phyloP scores from a whole-genome alignment of 176 grass and related monocot species.

The Bothriochloa decipiens region DNA sequence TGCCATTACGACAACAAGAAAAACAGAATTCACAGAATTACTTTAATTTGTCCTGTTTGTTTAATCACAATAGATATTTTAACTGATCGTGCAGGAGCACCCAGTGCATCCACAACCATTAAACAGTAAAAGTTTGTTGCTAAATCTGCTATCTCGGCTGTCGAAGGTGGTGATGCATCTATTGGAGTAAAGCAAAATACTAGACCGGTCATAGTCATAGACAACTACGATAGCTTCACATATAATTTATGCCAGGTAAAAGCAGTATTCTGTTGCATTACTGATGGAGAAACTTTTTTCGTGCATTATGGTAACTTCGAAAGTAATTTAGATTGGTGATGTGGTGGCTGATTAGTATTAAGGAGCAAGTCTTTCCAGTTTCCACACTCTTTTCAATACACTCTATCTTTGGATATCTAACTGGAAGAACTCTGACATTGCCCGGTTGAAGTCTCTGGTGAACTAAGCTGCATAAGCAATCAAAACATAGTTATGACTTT shows the following conservation, averaged over 20 bases:
- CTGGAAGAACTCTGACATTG: not conserved
- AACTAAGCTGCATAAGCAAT: not conserved
- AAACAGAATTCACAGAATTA: not conserved
- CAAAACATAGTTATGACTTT: not conserved
- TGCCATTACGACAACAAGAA: not conserved
- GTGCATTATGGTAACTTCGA: slow-evolving; percentile 52
- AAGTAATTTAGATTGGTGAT: slow-evolving; percentile 48
- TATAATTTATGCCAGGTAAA: slow-evolving; percentile 93
- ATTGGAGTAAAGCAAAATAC: slow-evolving; percentile 42
- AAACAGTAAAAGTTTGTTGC: slow-evolving; percentile 26
- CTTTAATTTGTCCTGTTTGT: not conserved
- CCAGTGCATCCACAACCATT: slow-evolving; percentile 8
- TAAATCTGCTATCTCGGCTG: slow-evolving; percentile 23
- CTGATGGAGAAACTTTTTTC: not conserved
- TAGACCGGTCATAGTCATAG: slow-evolving; percentile 74
- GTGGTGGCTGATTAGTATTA: slow-evolving; percentile 7
- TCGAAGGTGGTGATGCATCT: slow-evolving; percentile 34
- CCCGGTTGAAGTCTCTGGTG: not conserved
- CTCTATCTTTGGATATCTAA: too few relatives aligned
- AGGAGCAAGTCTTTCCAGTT: not conserved
- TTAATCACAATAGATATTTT: not conserved
- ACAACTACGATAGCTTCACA: slow-evolving; percentile 90
- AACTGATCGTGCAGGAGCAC: slow-evolving; percentile 32
- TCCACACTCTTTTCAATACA: not conserved
- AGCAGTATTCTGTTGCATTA: slow-evolving; percentile 1